phyloP scores from a whole-genome alignment of 2,329 filamentous ascomycete species.

The Beauveria australis region DNA sequence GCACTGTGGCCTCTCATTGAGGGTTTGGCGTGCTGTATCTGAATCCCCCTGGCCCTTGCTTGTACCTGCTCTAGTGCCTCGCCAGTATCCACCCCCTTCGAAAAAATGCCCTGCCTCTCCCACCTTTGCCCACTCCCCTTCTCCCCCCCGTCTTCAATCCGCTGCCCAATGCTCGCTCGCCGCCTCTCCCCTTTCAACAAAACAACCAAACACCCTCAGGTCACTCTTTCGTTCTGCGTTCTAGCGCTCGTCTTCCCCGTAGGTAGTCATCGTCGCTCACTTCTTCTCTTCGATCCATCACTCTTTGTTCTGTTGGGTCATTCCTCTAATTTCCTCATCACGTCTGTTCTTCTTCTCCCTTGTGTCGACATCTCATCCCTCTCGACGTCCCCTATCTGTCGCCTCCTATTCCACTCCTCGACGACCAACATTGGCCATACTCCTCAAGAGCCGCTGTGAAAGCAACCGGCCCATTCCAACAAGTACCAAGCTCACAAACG shows the following conservation, averaged over 20 bases:
- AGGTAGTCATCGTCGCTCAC: conserved; percentile 9
- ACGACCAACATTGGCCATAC: not conserved
- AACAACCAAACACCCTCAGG: conserved; percentile 21
- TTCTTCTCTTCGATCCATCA: conserved; percentile 8
- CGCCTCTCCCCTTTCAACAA: conserved; percentile 30
- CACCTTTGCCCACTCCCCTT: conserved; percentile 18
- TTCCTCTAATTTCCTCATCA: conserved; percentile 10
- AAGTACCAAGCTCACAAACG: not conserved
- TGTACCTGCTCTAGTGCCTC: not conserved
- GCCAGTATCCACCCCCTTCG: conserved; percentile 1
- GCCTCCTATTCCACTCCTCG: not conserved
- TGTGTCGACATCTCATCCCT: not conserved
- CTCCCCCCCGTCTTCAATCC: conserved; percentile 8
- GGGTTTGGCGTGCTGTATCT: not conserved
- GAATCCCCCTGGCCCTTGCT: not conserved
- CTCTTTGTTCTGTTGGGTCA: conserved; percentile 6
- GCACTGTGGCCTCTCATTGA: not conserved
- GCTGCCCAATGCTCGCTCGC: not conserved
- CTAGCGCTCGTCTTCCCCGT: conserved; percentile 3
- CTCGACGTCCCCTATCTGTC: not conserved
- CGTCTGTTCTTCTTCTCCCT: conserved; percentile 1
- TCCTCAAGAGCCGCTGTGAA: not conserved
- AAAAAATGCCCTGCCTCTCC: conserved; percentile 16
- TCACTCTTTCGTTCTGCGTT: conserved; percentile 12
- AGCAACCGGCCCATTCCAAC: not conserved